Percentiles rank a stretch among this genome's conserved stretches.
These are phyloP conservation scores for Terfezia claveryi DNA, from an alignment of 495 filamentous ascomycete genomes.

Conservation along the genomic window DNA sequence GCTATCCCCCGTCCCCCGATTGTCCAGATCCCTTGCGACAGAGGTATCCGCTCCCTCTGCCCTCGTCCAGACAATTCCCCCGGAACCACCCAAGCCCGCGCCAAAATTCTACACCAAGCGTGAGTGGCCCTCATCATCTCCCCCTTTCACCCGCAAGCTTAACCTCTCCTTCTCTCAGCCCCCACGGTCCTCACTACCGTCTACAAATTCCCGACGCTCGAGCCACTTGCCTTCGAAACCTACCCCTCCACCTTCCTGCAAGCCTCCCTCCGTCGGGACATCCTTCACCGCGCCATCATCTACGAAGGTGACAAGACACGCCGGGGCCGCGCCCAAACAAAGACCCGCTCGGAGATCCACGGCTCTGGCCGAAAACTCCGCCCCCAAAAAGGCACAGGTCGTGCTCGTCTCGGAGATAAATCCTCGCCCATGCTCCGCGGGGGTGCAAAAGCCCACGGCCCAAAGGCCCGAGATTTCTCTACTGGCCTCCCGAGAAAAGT, in stretches of 20 bases:
- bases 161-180: slow-evolving; percentile 19
- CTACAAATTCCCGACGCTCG: slow-evolving; percentile 75
- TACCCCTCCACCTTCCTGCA: slow-evolving; percentile 64
- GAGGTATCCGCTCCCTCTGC: slow-evolving; percentile 26
- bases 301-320: slow-evolving; percentile 83
- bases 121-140: not conserved
- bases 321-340: slow-evolving; percentile 66
- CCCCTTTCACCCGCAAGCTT: not conserved
- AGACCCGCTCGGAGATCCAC: slow-evolving; percentile 64
- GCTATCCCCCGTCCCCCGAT: not conserved
- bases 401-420: slow-evolving; percentile 54
- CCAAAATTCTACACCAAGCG: slow-evolving; percentile 10
- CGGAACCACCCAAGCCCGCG: not conserved
- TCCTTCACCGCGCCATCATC: slow-evolving; percentile 77
- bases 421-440: slow-evolving; percentile 67
- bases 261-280: slow-evolving; percentile 70
- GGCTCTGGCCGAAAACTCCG: slow-evolving; percentile 57
- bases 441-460: slow-evolving; percentile 71
- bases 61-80: slow-evolving; percentile 1
- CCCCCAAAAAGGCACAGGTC: slow-evolving; percentile 67
- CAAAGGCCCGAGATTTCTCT: slow-evolving; percentile 70
- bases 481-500: slow-evolving; percentile 67
- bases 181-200: slow-evolving; percentile 54
- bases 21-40: slow-evolving; percentile 56
- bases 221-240: slow-evolving; percentile 54